Percentiles rank a stretch among this genome's conserved stretches.
Conservation (phyloP, 345 rosid species). For the Salix caprea region DNA sequence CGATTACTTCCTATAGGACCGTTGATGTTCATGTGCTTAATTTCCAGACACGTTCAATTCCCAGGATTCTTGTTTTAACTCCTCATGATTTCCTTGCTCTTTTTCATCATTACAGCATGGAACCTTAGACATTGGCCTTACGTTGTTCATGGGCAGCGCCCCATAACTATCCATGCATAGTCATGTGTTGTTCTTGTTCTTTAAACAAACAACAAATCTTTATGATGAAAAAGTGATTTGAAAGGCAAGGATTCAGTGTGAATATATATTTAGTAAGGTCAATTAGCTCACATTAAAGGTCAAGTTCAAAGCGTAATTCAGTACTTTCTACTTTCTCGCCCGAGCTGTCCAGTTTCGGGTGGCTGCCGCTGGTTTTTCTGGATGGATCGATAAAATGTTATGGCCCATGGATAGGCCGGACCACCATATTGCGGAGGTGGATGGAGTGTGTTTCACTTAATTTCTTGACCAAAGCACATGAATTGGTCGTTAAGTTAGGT, state of each 20-base stretch:
- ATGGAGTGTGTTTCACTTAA: neutral
- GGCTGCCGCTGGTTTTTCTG: too few relatives aligned
- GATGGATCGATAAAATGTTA: too few relatives aligned
- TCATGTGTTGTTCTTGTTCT: neutral
- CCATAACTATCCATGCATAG: neutral
- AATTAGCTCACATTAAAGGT: too few relatives aligned
- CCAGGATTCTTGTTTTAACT: neutral
- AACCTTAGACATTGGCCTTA: neutral
- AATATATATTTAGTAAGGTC: neutral
- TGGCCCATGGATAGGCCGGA: too few relatives aligned
- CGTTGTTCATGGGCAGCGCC: neutral
- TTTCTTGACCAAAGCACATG: neutral
- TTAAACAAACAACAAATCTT: neutral
- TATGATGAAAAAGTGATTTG: neutral
- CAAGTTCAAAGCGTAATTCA: too few relatives aligned
- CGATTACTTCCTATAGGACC: too few relatives aligned
- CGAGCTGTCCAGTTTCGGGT: too few relatives aligned
- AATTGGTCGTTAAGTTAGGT: neutral
- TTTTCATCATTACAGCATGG: neutral
- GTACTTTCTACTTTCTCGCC: too few relatives aligned
- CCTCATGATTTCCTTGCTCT: neutral
- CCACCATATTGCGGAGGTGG: neutral
- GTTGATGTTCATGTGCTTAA: neutral
- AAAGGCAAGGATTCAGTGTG: too few relatives aligned
- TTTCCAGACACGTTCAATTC: neutral